phyloP scores from a whole-genome alignment of 371 early-diverging fungal genomes.

The Mortierella sp. region DNA sequence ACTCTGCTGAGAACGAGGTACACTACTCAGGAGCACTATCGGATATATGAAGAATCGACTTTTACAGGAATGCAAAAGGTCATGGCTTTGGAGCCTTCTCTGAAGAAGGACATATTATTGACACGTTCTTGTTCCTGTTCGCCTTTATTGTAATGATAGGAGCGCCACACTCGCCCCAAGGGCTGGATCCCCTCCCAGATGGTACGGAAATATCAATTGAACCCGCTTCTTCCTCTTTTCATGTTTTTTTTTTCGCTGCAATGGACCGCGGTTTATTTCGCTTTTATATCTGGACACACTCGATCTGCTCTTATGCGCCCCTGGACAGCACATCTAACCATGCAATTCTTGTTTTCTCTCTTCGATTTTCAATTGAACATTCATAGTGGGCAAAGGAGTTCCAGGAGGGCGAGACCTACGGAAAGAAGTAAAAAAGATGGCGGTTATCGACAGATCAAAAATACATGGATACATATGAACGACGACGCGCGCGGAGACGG shows the following conservation, averaged over 20 bases:
- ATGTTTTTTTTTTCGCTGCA: neutral
- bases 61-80: neutral
- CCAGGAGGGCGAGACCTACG: constrained; percentile 64
- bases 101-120: neutral
- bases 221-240: neutral
- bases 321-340: neutral
- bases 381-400: constrained; percentile 83
- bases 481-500: neutral
- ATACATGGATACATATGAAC: neutral
- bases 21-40: neutral
- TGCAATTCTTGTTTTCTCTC: constrained; percentile 6
- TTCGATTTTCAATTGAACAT: neutral
- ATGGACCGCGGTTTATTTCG: neutral
- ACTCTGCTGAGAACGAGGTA: constrained; percentile 89
- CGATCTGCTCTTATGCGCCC: neutral
- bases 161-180: constrained; percentile 78
- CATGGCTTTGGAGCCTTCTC: neutral
- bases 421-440: constrained; percentile 51
- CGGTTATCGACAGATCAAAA: neutral
- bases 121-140: neutral
- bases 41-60: neutral
- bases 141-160: constrained; percentile 27
- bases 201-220: constrained; percentile 51
- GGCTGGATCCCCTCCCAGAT: constrained; percentile 89
- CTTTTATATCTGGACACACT: neutral